A percentile compares a stretch with the other conserved stretches of the same genome.
These are phyloP conservation scores for Trichophyton verrucosum DNA, from an alignment of 2,329 filamentous ascomycete species.

Conservation along the genomic window DNA sequence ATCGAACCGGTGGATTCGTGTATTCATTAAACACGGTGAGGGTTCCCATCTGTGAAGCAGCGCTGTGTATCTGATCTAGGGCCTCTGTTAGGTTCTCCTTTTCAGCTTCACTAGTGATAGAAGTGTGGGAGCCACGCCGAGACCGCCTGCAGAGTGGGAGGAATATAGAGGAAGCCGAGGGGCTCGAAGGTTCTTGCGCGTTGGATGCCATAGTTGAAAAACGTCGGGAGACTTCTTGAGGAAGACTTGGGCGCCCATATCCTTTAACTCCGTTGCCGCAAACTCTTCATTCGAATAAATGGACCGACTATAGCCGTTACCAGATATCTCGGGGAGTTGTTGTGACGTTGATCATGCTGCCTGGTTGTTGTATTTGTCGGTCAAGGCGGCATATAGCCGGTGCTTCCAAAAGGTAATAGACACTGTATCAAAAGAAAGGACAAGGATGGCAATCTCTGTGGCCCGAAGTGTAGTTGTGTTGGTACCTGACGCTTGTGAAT, in stretches of 20 bases:
- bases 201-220: conserved; percentile 24
- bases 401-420: neutral
- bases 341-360: neutral
- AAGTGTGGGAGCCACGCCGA: conserved; percentile 38
- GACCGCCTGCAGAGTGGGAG: conserved; percentile 31
- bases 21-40: conserved; percentile 94
- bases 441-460: neutral
- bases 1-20: conserved; percentile 50
- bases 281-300: neutral
- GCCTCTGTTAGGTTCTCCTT: conserved; percentile 63
- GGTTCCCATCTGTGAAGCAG: conserved; percentile 70
- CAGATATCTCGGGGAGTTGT: neutral
- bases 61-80: conserved; percentile 76
- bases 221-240: neutral
- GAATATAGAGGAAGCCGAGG: conserved; percentile 34
- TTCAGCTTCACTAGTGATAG: conserved; percentile 46
- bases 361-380: neutral
- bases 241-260: neutral
- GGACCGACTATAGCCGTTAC: neutral
- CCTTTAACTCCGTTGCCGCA: neutral
- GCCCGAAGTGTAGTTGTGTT: neutral
- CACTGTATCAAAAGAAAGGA: neutral
- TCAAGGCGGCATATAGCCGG: neutral
- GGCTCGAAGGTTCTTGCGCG: conserved; percentile 28
- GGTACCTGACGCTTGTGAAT: neutral